phyloP scores from a whole-genome alignment of 2,329 filamentous ascomycete genomes.

The Botryotinia convoluta region DNA sequence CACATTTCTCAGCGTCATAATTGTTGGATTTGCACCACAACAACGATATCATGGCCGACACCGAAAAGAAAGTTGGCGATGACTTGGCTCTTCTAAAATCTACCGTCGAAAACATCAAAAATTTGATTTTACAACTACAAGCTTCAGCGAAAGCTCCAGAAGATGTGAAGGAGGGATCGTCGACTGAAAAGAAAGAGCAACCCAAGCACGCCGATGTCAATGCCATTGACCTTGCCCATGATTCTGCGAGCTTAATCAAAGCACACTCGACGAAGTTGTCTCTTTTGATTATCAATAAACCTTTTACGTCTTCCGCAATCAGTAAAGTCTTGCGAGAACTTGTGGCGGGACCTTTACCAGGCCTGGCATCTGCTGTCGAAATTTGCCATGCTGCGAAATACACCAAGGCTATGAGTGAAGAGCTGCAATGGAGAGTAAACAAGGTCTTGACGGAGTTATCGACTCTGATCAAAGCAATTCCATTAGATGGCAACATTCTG shows the following conservation, averaged over 20 bases:
- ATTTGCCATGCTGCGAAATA: constrained; percentile 60
- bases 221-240: constrained; percentile 66
- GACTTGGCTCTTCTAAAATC: constrained; percentile 30
- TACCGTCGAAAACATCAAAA: constrained; percentile 29
- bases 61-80: constrained; percentile 21
- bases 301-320: constrained; percentile 79
- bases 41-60: constrained; percentile 22
- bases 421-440: constrained; percentile 59
- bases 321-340: constrained; percentile 68
- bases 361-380: constrained; percentile 68
- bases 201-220: constrained; percentile 42
- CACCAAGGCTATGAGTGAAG: constrained; percentile 60
- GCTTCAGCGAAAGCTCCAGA: constrained; percentile 15
- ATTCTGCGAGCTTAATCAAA: constrained; percentile 69
- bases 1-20: not conserved
- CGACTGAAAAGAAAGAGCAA: constrained; percentile 13
- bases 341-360: constrained; percentile 70
- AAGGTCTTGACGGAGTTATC: constrained; percentile 62
- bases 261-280: constrained; percentile 87
- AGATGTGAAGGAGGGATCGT: constrained; percentile 13
- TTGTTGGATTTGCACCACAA: not conserved
- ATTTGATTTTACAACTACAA: constrained; percentile 33
- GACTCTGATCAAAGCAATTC: constrained; percentile 59
- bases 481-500: constrained; percentile 54
- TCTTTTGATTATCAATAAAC: constrained; percentile 79